Evolutionary conservation across 2,329 filamentous ascomycete genomes (phyloP), one percentile per base, ranked within the genome.

Genomic region (Paramyrothecium sp.): DNA sequence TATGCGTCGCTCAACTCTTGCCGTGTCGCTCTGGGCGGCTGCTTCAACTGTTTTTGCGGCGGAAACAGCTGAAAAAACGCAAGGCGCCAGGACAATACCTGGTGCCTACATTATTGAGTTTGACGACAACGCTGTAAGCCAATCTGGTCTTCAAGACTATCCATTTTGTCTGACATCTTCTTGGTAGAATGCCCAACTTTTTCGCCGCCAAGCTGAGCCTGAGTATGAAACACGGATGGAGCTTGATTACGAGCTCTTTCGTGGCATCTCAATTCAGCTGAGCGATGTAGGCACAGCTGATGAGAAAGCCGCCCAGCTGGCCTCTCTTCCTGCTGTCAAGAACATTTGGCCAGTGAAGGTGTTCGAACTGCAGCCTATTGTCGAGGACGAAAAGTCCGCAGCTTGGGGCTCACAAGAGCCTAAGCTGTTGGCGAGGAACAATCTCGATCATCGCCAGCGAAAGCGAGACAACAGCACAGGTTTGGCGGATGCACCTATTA

Each of bases 271-370:
- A 1, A 61, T 66, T 50, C 59, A 61, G 33, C 22, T 65, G 22
- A 54, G 69, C 12, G 55, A 68, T 60, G 60, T 62, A 61, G 54
- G 69, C 60, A 62, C 63, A 61, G 71, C 75, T 34, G 73, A 75
- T 50, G 56, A 66, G 63, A 59, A 68, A 22, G 48, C 67, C 59
- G 57, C 51, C 7, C 17, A 53, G 30, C 17, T 53, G n/a, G 51
- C 51, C 21, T 38, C 51, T 19, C 57, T 4, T 54, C 60, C 23
- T 54, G 51, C 34, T 59, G 54, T 72, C 55, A 69, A 65, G 60
- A 59, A 58, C 12, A 58, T 71, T n/a, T 73, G 69, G 69, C 69
- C 70, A 7, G 65, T 71, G 20, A 61, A 61, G 26, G 62, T 55
- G 30, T 60, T 68, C 50, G 53, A 53, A 21, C 30, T 44, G n/a